A percentile compares a stretch with the other conserved stretches of the same genome.
These are phyloP conservation scores for Blastobotrys parvus DNA, from an alignment of 805 yeast genomes.

Conservation along the genomic window DNA sequence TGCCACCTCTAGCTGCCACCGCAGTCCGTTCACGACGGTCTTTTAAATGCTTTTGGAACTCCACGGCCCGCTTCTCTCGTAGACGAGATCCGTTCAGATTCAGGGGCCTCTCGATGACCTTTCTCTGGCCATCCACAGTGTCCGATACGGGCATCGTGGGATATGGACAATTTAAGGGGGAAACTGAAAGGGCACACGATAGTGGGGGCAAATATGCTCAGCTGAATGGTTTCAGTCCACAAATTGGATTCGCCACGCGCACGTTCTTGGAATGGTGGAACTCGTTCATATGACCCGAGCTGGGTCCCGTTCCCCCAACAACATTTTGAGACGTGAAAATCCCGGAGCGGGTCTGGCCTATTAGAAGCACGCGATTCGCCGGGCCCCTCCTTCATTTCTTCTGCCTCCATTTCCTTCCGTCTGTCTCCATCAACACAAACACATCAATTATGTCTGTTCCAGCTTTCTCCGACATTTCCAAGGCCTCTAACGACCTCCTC, in stretches of 20 bases:
- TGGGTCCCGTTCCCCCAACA: not conserved
- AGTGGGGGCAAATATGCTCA: too few species aligned
- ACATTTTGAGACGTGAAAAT: too few species aligned
- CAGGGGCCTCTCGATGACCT: not conserved
- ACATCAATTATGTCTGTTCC: conserved; percentile 58
- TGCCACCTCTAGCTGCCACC: conserved; percentile 11
- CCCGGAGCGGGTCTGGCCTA: too few species aligned
- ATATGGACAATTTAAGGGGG: too few species aligned
- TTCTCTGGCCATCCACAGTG: not conserved
- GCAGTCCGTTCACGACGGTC: conserved; percentile 7
- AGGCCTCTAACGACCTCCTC: conserved; percentile 84
- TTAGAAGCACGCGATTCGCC: too few species aligned
- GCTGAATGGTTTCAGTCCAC: too few species aligned
- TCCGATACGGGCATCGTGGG: not conserved
- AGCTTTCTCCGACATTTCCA: conserved; percentile 88
- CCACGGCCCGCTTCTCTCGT: not conserved
- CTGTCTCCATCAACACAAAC: not conserved
- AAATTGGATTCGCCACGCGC: too few species aligned
- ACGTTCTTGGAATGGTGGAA: not conserved
- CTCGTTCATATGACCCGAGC: not conserved
- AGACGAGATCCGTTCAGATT: not conserved
- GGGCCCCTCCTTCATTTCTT: too few species aligned
- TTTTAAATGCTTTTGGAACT: conserved; percentile 4
- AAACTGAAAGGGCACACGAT: too few species aligned
- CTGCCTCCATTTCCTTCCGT: conserved; percentile 2